phyloP scores from a whole-genome alignment of 805 yeast species.

The Kazachstania taianensis region DNA sequence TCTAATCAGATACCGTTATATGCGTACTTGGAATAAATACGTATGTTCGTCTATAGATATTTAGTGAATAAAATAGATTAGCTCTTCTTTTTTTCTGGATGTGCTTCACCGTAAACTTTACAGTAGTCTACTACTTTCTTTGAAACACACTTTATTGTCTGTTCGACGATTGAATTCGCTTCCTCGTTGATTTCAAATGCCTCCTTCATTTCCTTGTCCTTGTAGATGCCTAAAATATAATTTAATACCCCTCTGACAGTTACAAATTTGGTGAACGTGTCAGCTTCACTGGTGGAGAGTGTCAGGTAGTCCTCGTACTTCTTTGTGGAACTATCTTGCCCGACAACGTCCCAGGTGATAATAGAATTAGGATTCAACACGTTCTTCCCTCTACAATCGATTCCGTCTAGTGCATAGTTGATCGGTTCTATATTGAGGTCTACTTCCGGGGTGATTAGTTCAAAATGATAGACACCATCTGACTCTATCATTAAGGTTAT shows the following conservation, averaged over 20 bases:
- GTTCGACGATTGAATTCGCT: neutral
- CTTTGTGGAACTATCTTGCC: constrained; percentile 11
- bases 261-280: constrained; percentile 29
- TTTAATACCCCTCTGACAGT: constrained; percentile 31
- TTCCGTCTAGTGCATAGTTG: constrained; percentile 12
- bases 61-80: too few relatives aligned
- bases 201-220: constrained; percentile 10
- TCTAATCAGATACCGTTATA: too few relatives aligned
- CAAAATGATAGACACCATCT: constrained; percentile 12
- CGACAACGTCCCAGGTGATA: constrained; percentile 12
- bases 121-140: neutral
- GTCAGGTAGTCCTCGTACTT: constrained; percentile 31
- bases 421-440: constrained; percentile 11
- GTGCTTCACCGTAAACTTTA: neutral
- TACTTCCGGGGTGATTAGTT: constrained; percentile 10
- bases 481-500: constrained; percentile 10
- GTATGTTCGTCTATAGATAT: too few relatives aligned
- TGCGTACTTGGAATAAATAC: too few relatives aligned
- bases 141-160: neutral
- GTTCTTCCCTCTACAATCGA: constrained; percentile 10
- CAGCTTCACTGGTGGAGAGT: constrained; percentile 33
- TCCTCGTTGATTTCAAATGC: constrained; percentile 7
- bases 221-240: constrained; percentile 29
- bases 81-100: too few relatives aligned
- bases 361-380: constrained; percentile 14